Conservation (phyloP, 371 early-diverging fungal genomes). For the Entomophthora muscae region DNA sequence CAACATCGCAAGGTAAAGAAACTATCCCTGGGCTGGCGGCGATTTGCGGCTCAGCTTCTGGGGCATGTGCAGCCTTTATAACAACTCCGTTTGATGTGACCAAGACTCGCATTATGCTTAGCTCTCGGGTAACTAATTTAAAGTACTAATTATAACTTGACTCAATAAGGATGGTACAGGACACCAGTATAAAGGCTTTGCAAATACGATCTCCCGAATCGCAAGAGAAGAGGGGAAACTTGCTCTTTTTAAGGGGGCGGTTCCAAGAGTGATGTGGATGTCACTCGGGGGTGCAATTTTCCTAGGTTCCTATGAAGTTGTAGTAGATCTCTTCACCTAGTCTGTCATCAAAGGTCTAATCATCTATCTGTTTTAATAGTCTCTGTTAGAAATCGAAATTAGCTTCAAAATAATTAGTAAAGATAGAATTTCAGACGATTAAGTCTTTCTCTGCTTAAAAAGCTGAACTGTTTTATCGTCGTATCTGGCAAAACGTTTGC, state of each 20-base stretch:
- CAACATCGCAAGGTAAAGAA: neutral
- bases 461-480: too few relatives aligned
- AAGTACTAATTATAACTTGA: neutral
- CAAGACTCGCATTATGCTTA: slow-evolving; percentile 80
- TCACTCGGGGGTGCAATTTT: slow-evolving; percentile 88
- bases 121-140: slow-evolving; percentile 25
- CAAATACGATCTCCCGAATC: slow-evolving; percentile 50
- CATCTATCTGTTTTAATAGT: too few relatives aligned
- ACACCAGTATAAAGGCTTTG: slow-evolving; percentile 47
- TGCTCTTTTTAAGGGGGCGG: slow-evolving; percentile 69
- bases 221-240: slow-evolving; percentile 58
- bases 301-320: slow-evolving; percentile 85
- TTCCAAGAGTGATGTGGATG: slow-evolving; percentile 90
- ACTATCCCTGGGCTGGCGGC: slow-evolving; percentile 48
- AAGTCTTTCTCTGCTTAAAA: too few relatives aligned
- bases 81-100: slow-evolving; percentile 91
- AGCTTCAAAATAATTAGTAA: too few relatives aligned
- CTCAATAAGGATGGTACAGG: neutral
- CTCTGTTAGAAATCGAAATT: too few relatives aligned
- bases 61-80: slow-evolving; percentile 71
- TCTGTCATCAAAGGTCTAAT: too few relatives aligned
- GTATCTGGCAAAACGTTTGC: too few relatives aligned
- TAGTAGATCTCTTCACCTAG: slow-evolving; percentile 19
- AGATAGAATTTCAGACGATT: too few relatives aligned
- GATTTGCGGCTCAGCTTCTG: slow-evolving; percentile 74